Conservation (phyloP, 306 rosid genomes). For the Prosopis cineraria region DNA sequence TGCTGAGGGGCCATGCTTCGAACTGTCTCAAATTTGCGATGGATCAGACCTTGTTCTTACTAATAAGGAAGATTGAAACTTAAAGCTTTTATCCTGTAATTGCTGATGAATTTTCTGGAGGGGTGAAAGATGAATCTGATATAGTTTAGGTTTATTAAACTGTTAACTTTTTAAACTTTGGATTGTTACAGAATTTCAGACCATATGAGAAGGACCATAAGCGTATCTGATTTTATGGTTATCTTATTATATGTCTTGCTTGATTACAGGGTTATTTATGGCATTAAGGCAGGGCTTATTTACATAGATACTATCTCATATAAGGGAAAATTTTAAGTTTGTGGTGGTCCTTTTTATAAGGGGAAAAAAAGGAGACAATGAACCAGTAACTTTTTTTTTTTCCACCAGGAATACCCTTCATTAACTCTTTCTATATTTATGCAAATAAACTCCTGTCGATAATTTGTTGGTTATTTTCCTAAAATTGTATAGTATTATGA, state of each 20-base stretch:
- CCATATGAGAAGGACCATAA: background rate
- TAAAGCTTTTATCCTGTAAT: background rate
- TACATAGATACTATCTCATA: too few species aligned
- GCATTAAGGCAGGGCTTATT: too few species aligned
- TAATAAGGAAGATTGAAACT: constrained; percentile 12
- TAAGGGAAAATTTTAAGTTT: too few species aligned
- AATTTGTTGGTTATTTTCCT: too few species aligned
- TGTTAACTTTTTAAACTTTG: background rate
- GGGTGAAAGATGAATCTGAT: background rate
- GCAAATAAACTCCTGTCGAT: too few species aligned
- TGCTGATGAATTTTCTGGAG: background rate
- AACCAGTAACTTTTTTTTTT: too few species aligned
- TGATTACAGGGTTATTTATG: too few species aligned
- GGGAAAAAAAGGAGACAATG: too few species aligned
- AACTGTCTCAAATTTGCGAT: constrained; percentile 14
- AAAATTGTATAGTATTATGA: too few species aligned
- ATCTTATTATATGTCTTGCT: background rate
- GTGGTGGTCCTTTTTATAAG: too few species aligned
- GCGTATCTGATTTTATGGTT: background rate
- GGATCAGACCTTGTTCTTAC: constrained; percentile 6
- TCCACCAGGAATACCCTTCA: too few species aligned
- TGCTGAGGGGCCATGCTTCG: constrained; percentile 70
- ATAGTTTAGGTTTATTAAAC: background rate
- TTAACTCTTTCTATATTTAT: too few species aligned
- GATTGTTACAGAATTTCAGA: background rate